Percentiles rank a stretch among this genome's conserved stretches.
Conservation (phyloP, 768 basidiomycete genomes). For the Psilocybe azurescens region DNA sequence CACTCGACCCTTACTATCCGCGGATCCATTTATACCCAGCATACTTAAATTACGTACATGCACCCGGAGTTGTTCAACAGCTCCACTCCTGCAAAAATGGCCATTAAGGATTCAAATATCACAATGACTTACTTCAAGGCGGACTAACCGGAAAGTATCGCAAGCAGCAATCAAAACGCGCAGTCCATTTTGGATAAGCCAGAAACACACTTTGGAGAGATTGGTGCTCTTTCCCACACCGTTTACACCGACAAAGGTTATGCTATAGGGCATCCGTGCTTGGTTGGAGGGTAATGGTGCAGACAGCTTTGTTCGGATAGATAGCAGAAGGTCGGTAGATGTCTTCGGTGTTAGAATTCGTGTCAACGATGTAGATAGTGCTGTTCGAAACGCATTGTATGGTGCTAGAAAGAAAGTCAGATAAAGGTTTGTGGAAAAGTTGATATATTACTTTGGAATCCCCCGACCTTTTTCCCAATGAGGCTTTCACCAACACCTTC, state of each 20-base stretch:
- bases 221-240: conserved; percentile 99
- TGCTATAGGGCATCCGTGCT: conserved; percentile 85
- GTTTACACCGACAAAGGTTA: conserved; percentile 98
- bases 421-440: conserved; percentile 1
- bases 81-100: conserved; percentile 71
- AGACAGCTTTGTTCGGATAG: conserved; percentile 87
- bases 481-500: conserved; percentile 92
- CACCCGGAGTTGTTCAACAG: conserved; percentile 96
- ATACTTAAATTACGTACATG: conserved; percentile 94
- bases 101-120: background rate
- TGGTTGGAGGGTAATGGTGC: conserved; percentile 76
- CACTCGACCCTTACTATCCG: conserved; percentile 75
- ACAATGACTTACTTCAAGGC: background rate
- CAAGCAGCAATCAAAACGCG: conserved; percentile 97
- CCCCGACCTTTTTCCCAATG: conserved; percentile 89
- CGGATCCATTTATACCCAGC: conserved; percentile 73
- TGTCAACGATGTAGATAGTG: conserved; percentile 87
- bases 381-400: conserved; percentile 80
- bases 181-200: conserved; percentile 95
- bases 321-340: conserved; percentile 93
- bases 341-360: conserved; percentile 96
- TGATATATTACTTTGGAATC: conserved; percentile 73
- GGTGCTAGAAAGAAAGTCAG: conserved; percentile 59
- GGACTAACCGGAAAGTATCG: conserved; percentile 87
- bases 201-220: conserved; percentile 97